phyloP scores from a whole-genome alignment of 192 early-diverging fungal species.

The Helicostylum pulchrum region DNA sequence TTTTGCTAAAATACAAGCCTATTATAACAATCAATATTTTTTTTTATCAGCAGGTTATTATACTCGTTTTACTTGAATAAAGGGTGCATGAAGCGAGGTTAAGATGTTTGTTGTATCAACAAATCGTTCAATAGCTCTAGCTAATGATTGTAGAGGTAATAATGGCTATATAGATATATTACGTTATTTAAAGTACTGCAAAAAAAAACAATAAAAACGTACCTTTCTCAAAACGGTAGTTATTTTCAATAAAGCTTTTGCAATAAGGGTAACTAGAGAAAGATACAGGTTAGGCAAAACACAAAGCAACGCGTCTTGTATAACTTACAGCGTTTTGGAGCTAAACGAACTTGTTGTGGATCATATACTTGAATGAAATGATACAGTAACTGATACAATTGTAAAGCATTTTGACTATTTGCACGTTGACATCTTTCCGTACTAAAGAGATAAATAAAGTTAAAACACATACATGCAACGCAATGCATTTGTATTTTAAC shows the following conservation, averaged over 20 bases:
- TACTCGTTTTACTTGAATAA: constrained; percentile 30
- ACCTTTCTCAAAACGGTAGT: constrained; percentile 36
- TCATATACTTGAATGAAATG: constrained; percentile 42
- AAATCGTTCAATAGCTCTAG: constrained; percentile 38
- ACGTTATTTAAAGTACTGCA: no score
- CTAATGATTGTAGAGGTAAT: constrained; percentile 36
- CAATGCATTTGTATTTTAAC: not conserved
- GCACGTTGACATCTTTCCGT: constrained; percentile 41
- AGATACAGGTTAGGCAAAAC: not conserved
- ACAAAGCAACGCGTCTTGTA: not conserved
- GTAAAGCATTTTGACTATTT: constrained; percentile 32
- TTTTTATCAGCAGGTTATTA: no score
- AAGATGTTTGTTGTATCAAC: constrained; percentile 32
- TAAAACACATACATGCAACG: not conserved
- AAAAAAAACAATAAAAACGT: not conserved
- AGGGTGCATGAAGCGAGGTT: constrained; percentile 43
- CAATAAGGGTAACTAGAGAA: constrained; percentile 38
- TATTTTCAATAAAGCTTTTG: constrained; percentile 37
- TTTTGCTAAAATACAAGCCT: constrained; percentile 48
- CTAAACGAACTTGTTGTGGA: constrained; percentile 32
- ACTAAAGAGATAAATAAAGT: constrained; percentile 1
- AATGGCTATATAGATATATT: constrained; percentile 32
- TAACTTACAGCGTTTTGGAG: constrained; percentile 39
- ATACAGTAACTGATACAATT: constrained; percentile 36
- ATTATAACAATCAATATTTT: no score